Conservation (phyloP, 2,329 filamentous ascomycete species). For the Diaporthe sp. region DNA sequence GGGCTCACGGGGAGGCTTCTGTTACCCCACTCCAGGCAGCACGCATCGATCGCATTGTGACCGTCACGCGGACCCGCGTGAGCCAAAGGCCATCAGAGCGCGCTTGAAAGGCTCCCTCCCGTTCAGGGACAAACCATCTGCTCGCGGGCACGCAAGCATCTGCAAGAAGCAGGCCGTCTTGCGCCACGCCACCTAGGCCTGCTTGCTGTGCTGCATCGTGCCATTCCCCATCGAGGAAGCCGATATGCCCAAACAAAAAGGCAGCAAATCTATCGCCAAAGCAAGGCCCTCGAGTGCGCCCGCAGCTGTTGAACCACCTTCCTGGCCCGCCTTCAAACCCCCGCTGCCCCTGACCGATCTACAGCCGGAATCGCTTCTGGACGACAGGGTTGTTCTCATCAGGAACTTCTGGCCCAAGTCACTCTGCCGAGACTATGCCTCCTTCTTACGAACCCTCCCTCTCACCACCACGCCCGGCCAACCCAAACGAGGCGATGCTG, state of each 20-base stretch:
- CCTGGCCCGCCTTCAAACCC: constrained; percentile 82
- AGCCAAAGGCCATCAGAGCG: not conserved
- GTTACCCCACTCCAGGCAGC: not conserved
- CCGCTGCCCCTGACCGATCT: constrained; percentile 77
- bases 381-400: constrained; percentile 79
- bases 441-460: constrained; percentile 78
- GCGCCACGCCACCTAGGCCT: not conserved
- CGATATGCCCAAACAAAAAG: constrained; percentile 36
- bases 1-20: not conserved
- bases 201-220: constrained; percentile 2
- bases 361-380: constrained; percentile 66
- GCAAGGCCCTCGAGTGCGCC: constrained; percentile 43
- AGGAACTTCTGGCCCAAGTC: constrained; percentile 80
- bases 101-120: not conserved
- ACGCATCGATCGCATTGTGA: not conserved
- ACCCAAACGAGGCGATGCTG: constrained; percentile 84
- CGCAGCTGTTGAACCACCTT: constrained; percentile 52
- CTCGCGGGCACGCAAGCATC: not conserved
- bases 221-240: constrained; percentile 15
- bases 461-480: constrained; percentile 83
- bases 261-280: constrained; percentile 34
- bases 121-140: not conserved
- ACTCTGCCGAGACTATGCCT: constrained; percentile 82
- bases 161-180: not conserved
- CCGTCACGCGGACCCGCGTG: not conserved